Conservation (phyloP, 352 stramenopile species). For the Ophiocytium majus region DNA sequence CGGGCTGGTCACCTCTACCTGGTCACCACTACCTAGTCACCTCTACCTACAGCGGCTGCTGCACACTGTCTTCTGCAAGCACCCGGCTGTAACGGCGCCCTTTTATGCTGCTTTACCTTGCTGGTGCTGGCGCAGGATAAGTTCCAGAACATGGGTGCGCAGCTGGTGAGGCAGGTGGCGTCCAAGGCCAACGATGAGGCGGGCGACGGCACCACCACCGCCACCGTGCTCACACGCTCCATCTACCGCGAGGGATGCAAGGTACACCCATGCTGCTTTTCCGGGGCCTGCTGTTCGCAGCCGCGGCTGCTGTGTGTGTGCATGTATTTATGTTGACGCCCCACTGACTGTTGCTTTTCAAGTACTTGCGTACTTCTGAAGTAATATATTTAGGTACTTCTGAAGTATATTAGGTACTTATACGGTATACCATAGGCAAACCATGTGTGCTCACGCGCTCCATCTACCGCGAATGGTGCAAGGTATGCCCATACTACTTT, state of each 20-base stretch:
- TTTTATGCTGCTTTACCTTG: too few species aligned
- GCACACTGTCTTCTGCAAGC: too few species aligned
- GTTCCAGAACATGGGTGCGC: constrained; percentile 80
- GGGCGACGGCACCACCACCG: constrained; percentile 99
- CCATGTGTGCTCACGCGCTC: constrained; percentile 94
- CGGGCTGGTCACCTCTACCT: too few species aligned
- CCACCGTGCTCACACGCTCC: constrained; percentile 95
- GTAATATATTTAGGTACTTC: constrained; percentile 13
- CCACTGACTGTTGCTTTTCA: too few species aligned
- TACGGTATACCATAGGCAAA: constrained; percentile 1
- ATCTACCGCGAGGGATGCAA: constrained; percentile 79
- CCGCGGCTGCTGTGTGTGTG: neutral
- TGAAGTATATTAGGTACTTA: constrained; percentile 20
- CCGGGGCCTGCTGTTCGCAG: neutral
- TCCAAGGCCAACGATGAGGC: constrained; percentile 99
- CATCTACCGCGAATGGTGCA: constrained; percentile 79
- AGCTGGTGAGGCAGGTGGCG: constrained; percentile 78
- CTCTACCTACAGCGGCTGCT: too few species aligned
- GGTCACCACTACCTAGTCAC: too few species aligned
- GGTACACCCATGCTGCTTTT: constrained; percentile 29
- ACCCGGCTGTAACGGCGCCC: too few species aligned
- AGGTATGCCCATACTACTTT: constrained; percentile 40
- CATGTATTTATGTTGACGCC: too few species aligned
- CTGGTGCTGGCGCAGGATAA: too few species aligned
- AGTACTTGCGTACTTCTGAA: constrained; percentile 23